Base-by-base conservation (phyloP, 2,329 filamentous ascomycete genomes). In the Whalleya microplaca region DNA sequence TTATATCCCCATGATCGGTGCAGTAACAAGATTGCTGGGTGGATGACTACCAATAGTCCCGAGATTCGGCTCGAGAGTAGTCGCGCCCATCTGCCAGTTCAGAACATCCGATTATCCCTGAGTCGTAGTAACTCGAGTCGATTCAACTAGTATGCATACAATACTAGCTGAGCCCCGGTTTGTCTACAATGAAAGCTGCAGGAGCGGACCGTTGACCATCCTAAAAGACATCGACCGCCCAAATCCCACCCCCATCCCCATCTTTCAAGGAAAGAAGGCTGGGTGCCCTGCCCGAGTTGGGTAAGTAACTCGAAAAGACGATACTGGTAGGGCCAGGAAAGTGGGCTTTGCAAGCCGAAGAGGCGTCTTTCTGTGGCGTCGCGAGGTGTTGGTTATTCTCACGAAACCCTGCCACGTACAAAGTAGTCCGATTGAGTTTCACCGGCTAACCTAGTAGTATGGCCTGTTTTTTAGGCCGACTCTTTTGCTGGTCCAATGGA, bases 401-500 rank as follows among this genome's bases (percentile, higher is more conserved):
- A 67, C 58, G 54, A 60, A 53, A 54, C 56, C 55, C 58, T 56
- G 54, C 47, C 53, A 61, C 47, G 10, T 37, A 37, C 32, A 37
- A 18, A 50, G 32, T 53, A 56, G 45, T 51, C 59, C 48, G 55
- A 58, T 62, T 45, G 21, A 45, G 43, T 46, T 43, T 29, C 41
- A 46, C 46, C 23, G 18, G 27, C 51, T 62, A 27, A 27, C 23
- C 23, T 27, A 37, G 32, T 37, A 16, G 32, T 16, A 53, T 59
- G 58, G 46, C 50, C 41, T 62, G 32, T 55, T 59, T 57, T 56
- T 49, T 46, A 53, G 52, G 55, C 48, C 48, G 55, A 56, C 43
- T 58, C 57, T 29, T 64, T 63, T 51, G 59, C 56, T 63, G 62
- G 59, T 49, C 67, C 66, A 69, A 69, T 69, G 46, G 51, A 61